These are phyloP conservation scores for Ophiostoma pallidulum DNA, from an alignment of 2,329 filamentous ascomycete species.

Conservation along the genomic window DNA sequence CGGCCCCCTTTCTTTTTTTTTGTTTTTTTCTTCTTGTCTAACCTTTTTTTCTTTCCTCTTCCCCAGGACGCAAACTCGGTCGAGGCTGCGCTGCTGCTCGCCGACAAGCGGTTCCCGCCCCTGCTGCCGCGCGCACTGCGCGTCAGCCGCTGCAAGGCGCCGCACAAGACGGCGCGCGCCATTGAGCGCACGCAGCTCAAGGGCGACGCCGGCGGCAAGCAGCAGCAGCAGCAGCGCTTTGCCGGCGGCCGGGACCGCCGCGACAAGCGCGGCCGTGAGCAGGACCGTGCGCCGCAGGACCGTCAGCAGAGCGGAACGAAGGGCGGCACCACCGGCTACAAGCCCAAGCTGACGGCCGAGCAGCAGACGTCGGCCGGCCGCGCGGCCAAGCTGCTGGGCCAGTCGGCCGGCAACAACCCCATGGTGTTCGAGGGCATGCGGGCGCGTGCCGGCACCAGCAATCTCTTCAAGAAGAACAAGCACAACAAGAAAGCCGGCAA, in stretches of 20 bases:
- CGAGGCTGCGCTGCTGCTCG: conserved; percentile 77
- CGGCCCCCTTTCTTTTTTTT: no score
- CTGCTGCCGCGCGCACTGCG: conserved; percentile 84
- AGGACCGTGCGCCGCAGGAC: conserved; percentile 12
- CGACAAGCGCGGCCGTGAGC: neutral
- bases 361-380: conserved; percentile 64
- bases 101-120: conserved; percentile 88
- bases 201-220: neutral
- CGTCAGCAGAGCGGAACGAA: no score
- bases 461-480: conserved; percentile 29
- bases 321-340: conserved; percentile 46
- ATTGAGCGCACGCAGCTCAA: conserved; percentile 29
- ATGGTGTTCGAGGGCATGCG: conserved; percentile 77
- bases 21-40: no score
- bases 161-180: conserved; percentile 47
- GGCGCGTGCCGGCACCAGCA: conserved; percentile 58
- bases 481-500: conserved; percentile 34
- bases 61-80: conserved; percentile 69
- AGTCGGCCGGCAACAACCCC: conserved; percentile 39
- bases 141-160: conserved; percentile 76
- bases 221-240: neutral
- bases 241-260: neutral
- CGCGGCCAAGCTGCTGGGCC: conserved; percentile 63
- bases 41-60: no score
- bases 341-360: conserved; percentile 57